Conservation (phyloP, 2,329 filamentous ascomycete species). For the Atkinsonella hypoxylon region DNA sequence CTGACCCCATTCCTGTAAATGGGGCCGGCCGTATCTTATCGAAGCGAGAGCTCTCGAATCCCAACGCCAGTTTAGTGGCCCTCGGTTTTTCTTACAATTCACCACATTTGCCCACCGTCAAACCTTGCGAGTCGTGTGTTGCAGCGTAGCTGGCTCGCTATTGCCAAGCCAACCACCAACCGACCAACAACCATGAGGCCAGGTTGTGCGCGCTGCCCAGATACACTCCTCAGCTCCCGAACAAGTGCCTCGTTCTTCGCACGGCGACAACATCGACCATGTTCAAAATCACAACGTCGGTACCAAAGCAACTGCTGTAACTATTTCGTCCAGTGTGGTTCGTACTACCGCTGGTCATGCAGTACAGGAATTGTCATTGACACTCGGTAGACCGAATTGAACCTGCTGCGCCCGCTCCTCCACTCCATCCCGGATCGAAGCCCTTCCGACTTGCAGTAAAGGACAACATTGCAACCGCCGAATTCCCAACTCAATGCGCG, state of each 20-base stretch:
- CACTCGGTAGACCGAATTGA: constrained; percentile 2
- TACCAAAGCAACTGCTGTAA: constrained; percentile 20
- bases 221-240: not conserved
- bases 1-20: no score
- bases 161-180: not conserved
- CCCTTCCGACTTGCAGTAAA: constrained; percentile 51
- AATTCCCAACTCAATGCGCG: constrained; percentile 68
- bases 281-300: constrained; percentile 12
- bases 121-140: no score
- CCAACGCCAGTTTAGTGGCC: no score
- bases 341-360: constrained; percentile 2
- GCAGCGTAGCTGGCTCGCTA: no score
- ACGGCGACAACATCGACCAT: not conserved
- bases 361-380: not conserved
- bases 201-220: constrained; percentile 17
- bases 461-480: constrained; percentile 60
- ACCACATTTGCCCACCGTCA: no score
- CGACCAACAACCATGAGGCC: constrained; percentile 14
- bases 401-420: constrained; percentile 6
- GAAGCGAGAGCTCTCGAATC: no score
- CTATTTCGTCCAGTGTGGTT: constrained; percentile 24
- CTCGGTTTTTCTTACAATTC: no score
- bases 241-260: not conserved
- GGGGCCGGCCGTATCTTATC: no score
- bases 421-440: constrained; percentile 12